phyloP scores from a whole-genome alignment of 257 asterid genomes.

The Solanum verrucosum region DNA sequence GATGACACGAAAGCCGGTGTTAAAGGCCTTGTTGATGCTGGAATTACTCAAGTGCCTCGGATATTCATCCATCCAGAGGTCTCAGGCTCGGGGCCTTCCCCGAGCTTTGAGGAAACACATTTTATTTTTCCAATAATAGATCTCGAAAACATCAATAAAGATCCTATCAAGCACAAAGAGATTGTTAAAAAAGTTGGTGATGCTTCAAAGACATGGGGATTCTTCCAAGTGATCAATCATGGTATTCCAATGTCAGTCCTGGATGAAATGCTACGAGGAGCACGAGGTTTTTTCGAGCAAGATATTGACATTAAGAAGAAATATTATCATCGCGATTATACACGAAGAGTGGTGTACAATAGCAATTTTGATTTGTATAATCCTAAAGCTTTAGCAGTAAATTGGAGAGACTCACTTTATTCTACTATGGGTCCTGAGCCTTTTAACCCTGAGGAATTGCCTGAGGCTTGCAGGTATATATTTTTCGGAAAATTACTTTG shows the following conservation, averaged over 20 bases:
- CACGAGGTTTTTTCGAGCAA: slow-evolving; percentile 43
- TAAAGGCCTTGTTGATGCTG: slow-evolving; percentile 56
- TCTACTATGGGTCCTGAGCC: slow-evolving; percentile 24
- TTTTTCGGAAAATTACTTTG: not conserved
- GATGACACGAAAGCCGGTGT: slow-evolving; percentile 60
- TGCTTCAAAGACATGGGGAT: slow-evolving; percentile 46
- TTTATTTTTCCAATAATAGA: slow-evolving; percentile 49
- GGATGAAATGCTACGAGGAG: slow-evolving; percentile 52
- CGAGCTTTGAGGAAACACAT: not conserved
- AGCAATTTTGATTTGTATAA: slow-evolving; percentile 46
- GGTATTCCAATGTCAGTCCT: slow-evolving; percentile 37
- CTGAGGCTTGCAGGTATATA: slow-evolving; percentile 36
- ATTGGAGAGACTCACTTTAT: slow-evolving; percentile 37
- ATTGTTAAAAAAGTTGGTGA: slow-evolving; percentile 21
- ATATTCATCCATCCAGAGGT: slow-evolving; percentile 30
- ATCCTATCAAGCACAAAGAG: slow-evolving; percentile 10
- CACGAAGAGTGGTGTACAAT: slow-evolving; percentile 37
- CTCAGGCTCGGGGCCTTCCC: not conserved
- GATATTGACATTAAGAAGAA: slow-evolving; percentile 37
- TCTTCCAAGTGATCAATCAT: slow-evolving; percentile 61
- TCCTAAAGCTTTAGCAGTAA: slow-evolving; percentile 22
- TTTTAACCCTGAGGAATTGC: slow-evolving; percentile 41
- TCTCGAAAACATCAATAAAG: slow-evolving; percentile 18
- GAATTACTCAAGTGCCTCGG: slow-evolving; percentile 27
- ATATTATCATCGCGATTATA: slow-evolving; percentile 44